Conservation (phyloP, 176 grass and related monocot genomes). For the Luzula sylvatica region DNA sequence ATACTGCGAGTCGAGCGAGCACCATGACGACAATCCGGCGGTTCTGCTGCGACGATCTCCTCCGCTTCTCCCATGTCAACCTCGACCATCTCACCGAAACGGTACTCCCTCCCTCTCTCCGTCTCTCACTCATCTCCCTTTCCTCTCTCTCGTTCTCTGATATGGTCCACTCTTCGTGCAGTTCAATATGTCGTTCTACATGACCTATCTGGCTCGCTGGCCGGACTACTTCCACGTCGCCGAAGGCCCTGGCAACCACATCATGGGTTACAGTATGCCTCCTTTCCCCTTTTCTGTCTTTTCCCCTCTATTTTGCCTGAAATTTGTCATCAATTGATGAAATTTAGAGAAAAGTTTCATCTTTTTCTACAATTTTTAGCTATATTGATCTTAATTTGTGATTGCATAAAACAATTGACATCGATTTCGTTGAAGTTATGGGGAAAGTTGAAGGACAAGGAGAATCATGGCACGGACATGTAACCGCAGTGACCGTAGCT, state of each 20-base stretch:
- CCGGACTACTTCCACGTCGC: constrained; percentile 93
- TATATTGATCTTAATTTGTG: neutral
- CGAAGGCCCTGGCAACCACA: constrained; percentile 44
- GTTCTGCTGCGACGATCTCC: constrained; percentile 94
- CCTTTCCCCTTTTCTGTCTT: neutral
- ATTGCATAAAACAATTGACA: neutral
- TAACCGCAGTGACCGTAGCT: constrained; percentile 90
- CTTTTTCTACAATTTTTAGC: neutral
- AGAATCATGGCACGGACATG: constrained; percentile 97
- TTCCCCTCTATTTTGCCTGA: neutral
- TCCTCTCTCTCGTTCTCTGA: neutral
- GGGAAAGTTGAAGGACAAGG: constrained; percentile 99
- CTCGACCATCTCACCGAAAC: constrained; percentile 97
- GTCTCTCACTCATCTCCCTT: neutral
- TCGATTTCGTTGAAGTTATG: constrained; percentile 62
- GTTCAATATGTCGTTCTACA: constrained; percentile 99
- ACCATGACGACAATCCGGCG: constrained; percentile 92
- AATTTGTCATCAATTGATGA: no score
- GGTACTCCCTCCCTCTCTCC: constrained; percentile 12
- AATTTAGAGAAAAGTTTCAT: neutral
- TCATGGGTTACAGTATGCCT: constrained; percentile 93
- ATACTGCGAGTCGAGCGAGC: neutral
- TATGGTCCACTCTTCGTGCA: constrained; percentile 8
- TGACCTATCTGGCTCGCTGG: constrained; percentile 98
- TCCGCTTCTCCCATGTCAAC: constrained; percentile 74